Conservation (phyloP, 2,329 filamentous ascomycete genomes). For the Aspergillus hortae region DNA sequence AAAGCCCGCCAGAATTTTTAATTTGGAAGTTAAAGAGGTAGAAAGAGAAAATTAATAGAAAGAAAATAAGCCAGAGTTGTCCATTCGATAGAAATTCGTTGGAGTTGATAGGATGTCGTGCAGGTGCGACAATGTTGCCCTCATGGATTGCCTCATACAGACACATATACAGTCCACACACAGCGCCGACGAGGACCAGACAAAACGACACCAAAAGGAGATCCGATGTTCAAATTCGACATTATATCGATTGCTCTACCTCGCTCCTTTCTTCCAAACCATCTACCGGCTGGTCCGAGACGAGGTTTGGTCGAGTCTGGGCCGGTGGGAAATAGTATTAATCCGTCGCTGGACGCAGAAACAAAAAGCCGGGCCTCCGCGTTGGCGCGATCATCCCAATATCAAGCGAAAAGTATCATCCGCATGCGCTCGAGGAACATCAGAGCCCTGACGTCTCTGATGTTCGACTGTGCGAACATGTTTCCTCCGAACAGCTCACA, state of each 20-base stretch:
- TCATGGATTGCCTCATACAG: not conserved
- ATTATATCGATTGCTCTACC: not conserved
- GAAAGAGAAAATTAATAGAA: too few relatives aligned
- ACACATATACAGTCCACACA: not conserved
- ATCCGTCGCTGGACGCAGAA: constrained; percentile 41
- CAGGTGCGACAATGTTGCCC: not conserved
- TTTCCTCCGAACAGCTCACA: constrained; percentile 28
- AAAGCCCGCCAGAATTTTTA: too few relatives aligned
- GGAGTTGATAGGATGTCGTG: too few relatives aligned
- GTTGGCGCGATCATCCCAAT: constrained; percentile 29
- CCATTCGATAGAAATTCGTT: too few relatives aligned
- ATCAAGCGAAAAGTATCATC: constrained; percentile 25
- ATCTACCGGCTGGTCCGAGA: constrained; percentile 2
- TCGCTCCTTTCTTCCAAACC: not conserved
- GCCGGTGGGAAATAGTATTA: constrained; percentile 39
- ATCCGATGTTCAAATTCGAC: not conserved
- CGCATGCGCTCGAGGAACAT: constrained; percentile 13
- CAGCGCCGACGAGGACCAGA: not conserved
- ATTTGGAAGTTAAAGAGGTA: too few relatives aligned
- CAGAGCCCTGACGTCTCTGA: constrained; percentile 12
- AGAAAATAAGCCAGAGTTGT: too few relatives aligned
- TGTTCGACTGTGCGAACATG: constrained; percentile 26
- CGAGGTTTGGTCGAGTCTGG: constrained; percentile 16
- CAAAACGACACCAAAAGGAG: not conserved
- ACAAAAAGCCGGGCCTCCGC: constrained; percentile 40